A percentile compares a stretch with the other conserved stretches of the same genome.
phyloP scores from a whole-genome alignment of 306 rosid genomes.

The Ammopiptanthus mongolicus region DNA sequence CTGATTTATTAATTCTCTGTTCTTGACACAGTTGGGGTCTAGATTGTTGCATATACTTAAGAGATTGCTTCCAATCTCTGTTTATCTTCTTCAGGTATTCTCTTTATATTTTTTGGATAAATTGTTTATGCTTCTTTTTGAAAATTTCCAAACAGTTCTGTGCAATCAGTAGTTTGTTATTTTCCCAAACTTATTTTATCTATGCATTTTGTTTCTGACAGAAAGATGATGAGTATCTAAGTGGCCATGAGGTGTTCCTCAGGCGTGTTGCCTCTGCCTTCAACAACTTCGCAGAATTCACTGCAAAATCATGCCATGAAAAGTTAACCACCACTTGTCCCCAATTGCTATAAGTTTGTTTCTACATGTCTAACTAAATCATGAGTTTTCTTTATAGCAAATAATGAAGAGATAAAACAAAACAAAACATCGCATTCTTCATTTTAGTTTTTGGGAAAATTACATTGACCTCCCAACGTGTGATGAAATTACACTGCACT shows the following conservation, averaged over 20 bases:
- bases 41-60: conserved; percentile 85
- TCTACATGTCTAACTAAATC: neutral
- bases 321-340: conserved; percentile 50
- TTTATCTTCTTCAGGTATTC: conserved; percentile 87
- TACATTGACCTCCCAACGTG: neutral
- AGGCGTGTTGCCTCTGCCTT: conserved; percentile 91
- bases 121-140: conserved; percentile 12
- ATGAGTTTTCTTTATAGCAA: neutral
- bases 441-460: neutral
- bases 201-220: conserved; percentile 37
- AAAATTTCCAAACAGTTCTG: neutral
- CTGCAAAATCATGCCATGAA: conserved; percentile 88
- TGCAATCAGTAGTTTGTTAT: conserved; percentile 4
- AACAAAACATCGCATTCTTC: neutral
- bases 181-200: neutral
- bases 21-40: conserved; percentile 69
- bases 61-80: conserved; percentile 94
- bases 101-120: neutral
- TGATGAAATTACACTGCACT: neutral
- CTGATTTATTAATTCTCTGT: conserved; percentile 27
- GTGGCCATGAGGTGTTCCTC: conserved; percentile 92
- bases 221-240: conserved; percentile 93
- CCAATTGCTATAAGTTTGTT: conserved; percentile 14
- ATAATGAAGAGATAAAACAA: neutral
- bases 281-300: conserved; percentile 86